Conservation (phyloP, 805 yeast species). For the Saccharomycopsis babjevae region DNA sequence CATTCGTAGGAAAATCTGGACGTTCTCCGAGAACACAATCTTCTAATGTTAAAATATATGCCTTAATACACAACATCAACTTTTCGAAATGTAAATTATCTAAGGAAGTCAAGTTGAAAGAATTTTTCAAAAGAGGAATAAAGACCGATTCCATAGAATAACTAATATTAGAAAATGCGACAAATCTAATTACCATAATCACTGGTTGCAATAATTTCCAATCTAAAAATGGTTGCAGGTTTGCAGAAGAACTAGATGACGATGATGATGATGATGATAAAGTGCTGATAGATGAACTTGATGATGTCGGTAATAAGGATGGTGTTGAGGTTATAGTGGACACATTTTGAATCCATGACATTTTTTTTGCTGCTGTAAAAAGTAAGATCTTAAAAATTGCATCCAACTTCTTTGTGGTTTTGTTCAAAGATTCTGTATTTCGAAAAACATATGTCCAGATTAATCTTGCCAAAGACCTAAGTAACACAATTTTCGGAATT, state of each 20-base stretch:
- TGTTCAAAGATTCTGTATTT: slow-evolving; percentile 79
- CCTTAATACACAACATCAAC: slow-evolving; percentile 53
- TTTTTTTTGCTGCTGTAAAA: slow-evolving; percentile 34
- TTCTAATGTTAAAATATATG: slow-evolving; percentile 62
- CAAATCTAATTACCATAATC: slow-evolving; percentile 62
- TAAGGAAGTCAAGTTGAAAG: slow-evolving; percentile 42
- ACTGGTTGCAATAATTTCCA: slow-evolving; percentile 50
- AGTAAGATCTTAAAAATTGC: slow-evolving; percentile 47
- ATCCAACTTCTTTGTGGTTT: slow-evolving; percentile 73
- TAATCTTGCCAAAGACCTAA: slow-evolving; percentile 60
- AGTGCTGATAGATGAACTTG: neutral
- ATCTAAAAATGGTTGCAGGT: slow-evolving; percentile 28
- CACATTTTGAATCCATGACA: slow-evolving; percentile 58
- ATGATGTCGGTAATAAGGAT: neutral
- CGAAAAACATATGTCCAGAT: slow-evolving; percentile 87
- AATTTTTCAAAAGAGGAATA: slow-evolving; percentile 52
- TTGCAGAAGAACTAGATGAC: neutral
- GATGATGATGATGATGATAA: neutral
- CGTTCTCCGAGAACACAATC: slow-evolving; percentile 46
- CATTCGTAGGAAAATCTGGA: slow-evolving; percentile 68
- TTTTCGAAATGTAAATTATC: slow-evolving; percentile 66
- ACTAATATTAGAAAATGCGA: slow-evolving; percentile 72
- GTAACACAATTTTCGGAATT: slow-evolving; percentile 41
- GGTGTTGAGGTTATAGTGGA: neutral
- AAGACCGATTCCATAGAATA: slow-evolving; percentile 72